Percentiles rank a stretch among this genome's conserved stretches.
phyloP scores from a whole-genome alignment of 129 eudicot genomes.

The Calendula officinalis region DNA sequence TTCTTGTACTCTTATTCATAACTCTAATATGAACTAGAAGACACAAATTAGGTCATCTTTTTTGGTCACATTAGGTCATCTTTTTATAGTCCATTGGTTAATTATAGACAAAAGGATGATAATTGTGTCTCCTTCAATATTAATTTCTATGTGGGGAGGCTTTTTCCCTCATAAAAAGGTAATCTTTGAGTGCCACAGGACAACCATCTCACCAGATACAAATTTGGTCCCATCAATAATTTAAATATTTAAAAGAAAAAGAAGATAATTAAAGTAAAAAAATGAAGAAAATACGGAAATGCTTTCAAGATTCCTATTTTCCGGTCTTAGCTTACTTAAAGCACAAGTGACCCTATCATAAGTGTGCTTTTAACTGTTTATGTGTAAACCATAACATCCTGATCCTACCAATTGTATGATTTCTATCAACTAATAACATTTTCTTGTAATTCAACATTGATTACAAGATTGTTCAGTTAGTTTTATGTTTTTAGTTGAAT shows the following conservation, averaged over 20 bases:
- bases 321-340: slow-evolving; percentile 16
- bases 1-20: neutral
- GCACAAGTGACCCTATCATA: slow-evolving; percentile 27
- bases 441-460: neutral
- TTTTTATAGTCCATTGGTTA: slow-evolving; percentile 31
- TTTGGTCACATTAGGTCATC: slow-evolving; percentile 26
- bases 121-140: slow-evolving; percentile 24
- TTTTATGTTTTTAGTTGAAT: neutral
- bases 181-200: slow-evolving; percentile 37
- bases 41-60: slow-evolving; percentile 16
- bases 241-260: slow-evolving; percentile 19
- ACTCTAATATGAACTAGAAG: slow-evolving; percentile 12
- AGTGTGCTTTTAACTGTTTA: slow-evolving; percentile 12
- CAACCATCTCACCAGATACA: slow-evolving; percentile 31
- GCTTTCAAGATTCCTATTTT: slow-evolving; percentile 31
- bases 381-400: slow-evolving; percentile 6
- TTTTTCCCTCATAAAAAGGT: slow-evolving; percentile 32
- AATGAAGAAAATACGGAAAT: slow-evolving; percentile 11
- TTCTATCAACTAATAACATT: neutral
- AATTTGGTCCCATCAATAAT: slow-evolving; percentile 24
- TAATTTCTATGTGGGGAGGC: slow-evolving; percentile 19
- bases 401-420: slow-evolving; percentile 5
- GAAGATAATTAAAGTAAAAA: slow-evolving; percentile 13
- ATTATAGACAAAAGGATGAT: slow-evolving; percentile 23
- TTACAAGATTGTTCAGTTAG: neutral